These are phyloP conservation scores for Russula ochroleuca DNA, from an alignment of 768 basidiomycete species.

Conservation along the genomic window DNA sequence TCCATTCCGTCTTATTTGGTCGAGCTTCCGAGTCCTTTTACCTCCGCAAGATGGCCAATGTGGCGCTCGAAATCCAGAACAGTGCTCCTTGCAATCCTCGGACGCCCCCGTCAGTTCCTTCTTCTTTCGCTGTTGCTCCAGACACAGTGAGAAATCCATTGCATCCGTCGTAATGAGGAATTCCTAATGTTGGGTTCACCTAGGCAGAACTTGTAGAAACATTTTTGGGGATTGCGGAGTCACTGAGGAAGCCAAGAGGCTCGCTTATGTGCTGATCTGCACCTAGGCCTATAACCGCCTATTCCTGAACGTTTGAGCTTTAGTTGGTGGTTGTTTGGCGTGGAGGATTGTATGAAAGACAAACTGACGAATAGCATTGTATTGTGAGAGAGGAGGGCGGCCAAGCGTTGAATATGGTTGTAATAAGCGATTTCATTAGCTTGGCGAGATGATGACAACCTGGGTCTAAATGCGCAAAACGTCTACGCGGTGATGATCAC, in stretches of 20 bases:
- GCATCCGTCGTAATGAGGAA: too few relatives aligned
- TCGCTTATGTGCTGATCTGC: constrained; percentile 38
- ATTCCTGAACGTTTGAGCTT: not conserved
- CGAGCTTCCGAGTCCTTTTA: constrained; percentile 30
- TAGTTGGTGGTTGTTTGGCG: not conserved
- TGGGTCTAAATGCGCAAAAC: too few relatives aligned
- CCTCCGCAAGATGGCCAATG: constrained; percentile 48
- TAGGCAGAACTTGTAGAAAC: constrained; percentile 54
- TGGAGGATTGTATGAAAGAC: not conserved
- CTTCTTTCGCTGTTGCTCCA: constrained; percentile 44
- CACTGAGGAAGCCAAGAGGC: constrained; percentile 52
- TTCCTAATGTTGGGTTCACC: not conserved
- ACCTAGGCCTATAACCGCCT: too few relatives aligned
- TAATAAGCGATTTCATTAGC: too few relatives aligned
- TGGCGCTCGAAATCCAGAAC: constrained; percentile 47
- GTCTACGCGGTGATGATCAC: too few relatives aligned
- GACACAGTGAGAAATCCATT: not conserved
- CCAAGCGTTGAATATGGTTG: too few relatives aligned
- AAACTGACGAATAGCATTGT: not conserved
- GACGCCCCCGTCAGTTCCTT: not conserved
- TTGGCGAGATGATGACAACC: too few relatives aligned
- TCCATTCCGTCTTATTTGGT: constrained; percentile 59
- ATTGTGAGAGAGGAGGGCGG: not conserved
- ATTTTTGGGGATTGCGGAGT: constrained; percentile 56
- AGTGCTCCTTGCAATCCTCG: constrained; percentile 41